Base-by-base conservation (phyloP, 192 early-diverging fungal genomes). In the Phycomyces blakesleeanus region DNA sequence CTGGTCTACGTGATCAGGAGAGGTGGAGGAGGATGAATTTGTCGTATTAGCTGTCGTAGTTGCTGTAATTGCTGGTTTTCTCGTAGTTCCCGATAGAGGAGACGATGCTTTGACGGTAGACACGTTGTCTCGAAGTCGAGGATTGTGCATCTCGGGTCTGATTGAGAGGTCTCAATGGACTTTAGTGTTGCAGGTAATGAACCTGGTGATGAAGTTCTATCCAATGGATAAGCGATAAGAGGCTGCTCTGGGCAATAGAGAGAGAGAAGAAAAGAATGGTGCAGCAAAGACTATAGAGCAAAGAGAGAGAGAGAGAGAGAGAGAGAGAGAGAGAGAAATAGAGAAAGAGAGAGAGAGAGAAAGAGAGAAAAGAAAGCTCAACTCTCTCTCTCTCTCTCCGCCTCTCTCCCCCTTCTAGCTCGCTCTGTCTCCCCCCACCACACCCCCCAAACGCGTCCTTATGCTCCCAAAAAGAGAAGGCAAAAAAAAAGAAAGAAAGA, bases 71-170 rank as follows among this genome's bases (percentile, higher is more conserved):
- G 29, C 7, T 7, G 29, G 29, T 34, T 34, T 34, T 34, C 29
- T 34, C 29, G 29, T 34, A 5, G 29, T 34, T 34, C 29, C 29
- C 29, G 29, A 34, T 7, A 63, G 51, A 16, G 61, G 51, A n/a
- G 61, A 63, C 50, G 51, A 37, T 22, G 61, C 52, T 51, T 63
- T 63, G 37, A 53, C 61, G 29, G 29, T 62, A 41, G 61, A 52
- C 26, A 20, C 29, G 15, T 15, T 53, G 39, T 62, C 51, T 53
- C 47, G 44, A 26, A 51, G 47, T 18, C 59, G 41, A 29, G 59
- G 44, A 18, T 47, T 47, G 44, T 47, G 44, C 44, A 47, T 47
- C 44, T 47, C 44, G 44, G 44, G 44, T 18, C 12, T 2, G 12
- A 47, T n/a, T 47, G 18, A 47, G 44, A n/a, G 44, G 12, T 47